These are phyloP conservation scores for Paraphoma sp. DNA, from an alignment of 2,329 filamentous ascomycete genomes.

Conservation along the genomic window DNA sequence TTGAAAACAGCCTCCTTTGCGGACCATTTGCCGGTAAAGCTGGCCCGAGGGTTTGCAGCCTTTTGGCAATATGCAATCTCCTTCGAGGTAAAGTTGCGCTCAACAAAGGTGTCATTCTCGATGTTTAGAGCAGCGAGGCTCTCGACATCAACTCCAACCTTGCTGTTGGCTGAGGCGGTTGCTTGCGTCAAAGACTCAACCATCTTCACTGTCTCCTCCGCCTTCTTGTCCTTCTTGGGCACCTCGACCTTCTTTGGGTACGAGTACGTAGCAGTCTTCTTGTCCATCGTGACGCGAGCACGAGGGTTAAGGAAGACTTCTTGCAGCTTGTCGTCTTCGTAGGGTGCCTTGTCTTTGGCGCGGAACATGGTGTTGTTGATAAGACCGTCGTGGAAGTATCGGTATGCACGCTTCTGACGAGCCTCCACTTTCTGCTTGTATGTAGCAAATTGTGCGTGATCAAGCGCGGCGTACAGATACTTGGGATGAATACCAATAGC, in stretches of 20 bases:
- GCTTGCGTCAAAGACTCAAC: slow-evolving; percentile 78
- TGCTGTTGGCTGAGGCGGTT: slow-evolving; percentile 66
- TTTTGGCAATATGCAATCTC: slow-evolving; percentile 89
- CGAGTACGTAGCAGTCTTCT: slow-evolving; percentile 80
- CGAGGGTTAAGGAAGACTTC: slow-evolving; percentile 93
- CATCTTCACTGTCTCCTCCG: slow-evolving; percentile 72
- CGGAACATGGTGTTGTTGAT: slow-evolving; percentile 99
- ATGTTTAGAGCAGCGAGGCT: slow-evolving; percentile 87
- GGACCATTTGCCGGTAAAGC: slow-evolving; percentile 94
- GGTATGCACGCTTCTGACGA: slow-evolving; percentile 97
- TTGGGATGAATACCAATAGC: slow-evolving; percentile 96
- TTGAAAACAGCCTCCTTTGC: slow-evolving; percentile 99
- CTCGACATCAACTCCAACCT: slow-evolving; percentile 94
- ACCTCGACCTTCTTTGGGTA: slow-evolving; percentile 65
- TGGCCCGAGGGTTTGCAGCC: slow-evolving; percentile 80
- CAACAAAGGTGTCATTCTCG: slow-evolving; percentile 89
- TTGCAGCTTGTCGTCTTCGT: slow-evolving; percentile 84
- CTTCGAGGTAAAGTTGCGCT: slow-evolving; percentile 87
- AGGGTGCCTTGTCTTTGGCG: slow-evolving; percentile 90
- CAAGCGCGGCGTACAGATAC: slow-evolving; percentile 94
- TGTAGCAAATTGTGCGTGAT: slow-evolving; percentile 78
- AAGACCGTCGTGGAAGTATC: slow-evolving; percentile 97
- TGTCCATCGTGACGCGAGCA: slow-evolving; percentile 82
- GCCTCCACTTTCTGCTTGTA: slow-evolving; percentile 91
- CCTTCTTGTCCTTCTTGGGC: slow-evolving; percentile 66